phyloP scores from a whole-genome alignment of 139 green algal species.

The Desmodesmus armatus region DNA sequence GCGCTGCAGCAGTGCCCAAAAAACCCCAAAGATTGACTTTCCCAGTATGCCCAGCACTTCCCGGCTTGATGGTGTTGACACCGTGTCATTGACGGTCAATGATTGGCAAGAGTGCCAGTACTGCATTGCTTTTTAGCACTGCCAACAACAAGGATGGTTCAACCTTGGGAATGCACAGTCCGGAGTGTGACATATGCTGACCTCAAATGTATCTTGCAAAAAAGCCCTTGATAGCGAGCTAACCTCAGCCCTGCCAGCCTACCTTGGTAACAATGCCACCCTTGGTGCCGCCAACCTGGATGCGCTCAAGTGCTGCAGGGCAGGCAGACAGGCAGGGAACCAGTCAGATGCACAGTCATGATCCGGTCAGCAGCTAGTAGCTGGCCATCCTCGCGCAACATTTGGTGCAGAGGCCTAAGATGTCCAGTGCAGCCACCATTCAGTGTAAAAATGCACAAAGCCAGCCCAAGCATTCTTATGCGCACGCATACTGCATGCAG shows the following conservation, averaged over 20 bases:
- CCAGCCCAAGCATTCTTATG: too few species aligned
- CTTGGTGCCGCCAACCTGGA: constrained; percentile 42
- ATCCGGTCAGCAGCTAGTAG: not conserved
- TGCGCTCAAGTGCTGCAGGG: constrained; percentile 24
- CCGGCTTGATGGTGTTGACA: not conserved
- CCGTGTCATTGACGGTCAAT: not conserved
- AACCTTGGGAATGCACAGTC: not conserved
- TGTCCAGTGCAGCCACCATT: too few species aligned
- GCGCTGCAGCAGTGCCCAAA: not conserved
- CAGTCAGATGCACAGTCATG: not conserved
- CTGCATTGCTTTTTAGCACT: not conserved
- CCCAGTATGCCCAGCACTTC: too few species aligned
- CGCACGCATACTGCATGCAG: too few species aligned
- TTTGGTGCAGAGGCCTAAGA: not conserved
- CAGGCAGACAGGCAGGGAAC: not conserved
- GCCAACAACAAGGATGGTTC: not conserved
- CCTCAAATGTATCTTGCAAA: too few species aligned
- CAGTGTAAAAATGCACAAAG: too few species aligned
- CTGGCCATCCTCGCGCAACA: not conserved
- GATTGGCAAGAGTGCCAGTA: not conserved
- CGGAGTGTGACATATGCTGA: not conserved
- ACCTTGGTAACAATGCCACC: constrained; percentile 37
- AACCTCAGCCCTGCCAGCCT: not conserved
- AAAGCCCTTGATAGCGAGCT: not conserved
- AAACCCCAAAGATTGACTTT: not conserved